Percentiles rank a stretch among this genome's conserved stretches.
These are phyloP conservation scores for Elaeagnus macrophylla DNA, from an alignment of 306 rosid genomes.

Conservation along the genomic window DNA sequence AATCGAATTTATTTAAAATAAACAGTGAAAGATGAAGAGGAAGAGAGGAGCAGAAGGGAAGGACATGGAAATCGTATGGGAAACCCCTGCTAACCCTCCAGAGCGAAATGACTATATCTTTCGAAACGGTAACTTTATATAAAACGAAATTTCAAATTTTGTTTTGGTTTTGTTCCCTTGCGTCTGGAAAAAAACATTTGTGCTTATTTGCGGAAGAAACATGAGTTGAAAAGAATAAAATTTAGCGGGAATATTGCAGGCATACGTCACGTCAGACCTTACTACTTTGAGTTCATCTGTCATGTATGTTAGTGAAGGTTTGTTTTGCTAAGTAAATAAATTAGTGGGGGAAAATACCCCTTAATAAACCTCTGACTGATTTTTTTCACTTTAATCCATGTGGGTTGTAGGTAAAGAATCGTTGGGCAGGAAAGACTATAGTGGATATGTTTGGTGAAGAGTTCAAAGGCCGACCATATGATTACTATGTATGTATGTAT, in stretches of 20 bases:
- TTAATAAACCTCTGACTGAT: too few species aligned
- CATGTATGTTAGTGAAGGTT: constrained; percentile 33
- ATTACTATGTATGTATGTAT: constrained; percentile 83
- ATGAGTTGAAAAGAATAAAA: background rate
- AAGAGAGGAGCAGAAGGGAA: constrained; percentile 16
- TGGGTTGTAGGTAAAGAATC: constrained; percentile 60
- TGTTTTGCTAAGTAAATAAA: background rate
- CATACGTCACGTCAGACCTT: constrained; percentile 66
- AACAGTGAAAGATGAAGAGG: constrained; percentile 27
- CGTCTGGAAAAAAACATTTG: background rate
- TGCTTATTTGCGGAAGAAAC: background rate
- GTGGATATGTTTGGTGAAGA: constrained; percentile 86
- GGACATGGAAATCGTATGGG: constrained; percentile 81
- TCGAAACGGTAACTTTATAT: constrained; percentile 44
- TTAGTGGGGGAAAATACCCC: background rate
- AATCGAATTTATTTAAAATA: background rate
- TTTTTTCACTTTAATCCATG: background rate
- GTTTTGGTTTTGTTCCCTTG: background rate
- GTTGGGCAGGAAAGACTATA: constrained; percentile 87
- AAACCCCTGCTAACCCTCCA: constrained; percentile 75
- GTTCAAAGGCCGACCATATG: constrained; percentile 80
- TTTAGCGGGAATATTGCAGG: constrained; percentile 49
- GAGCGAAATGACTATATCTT: constrained; percentile 54
- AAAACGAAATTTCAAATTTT: background rate
- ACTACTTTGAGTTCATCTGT: constrained; percentile 90